phyloP scores from a whole-genome alignment of 2,329 filamentous ascomycete genomes.

The Pyrenophora graminea region DNA sequence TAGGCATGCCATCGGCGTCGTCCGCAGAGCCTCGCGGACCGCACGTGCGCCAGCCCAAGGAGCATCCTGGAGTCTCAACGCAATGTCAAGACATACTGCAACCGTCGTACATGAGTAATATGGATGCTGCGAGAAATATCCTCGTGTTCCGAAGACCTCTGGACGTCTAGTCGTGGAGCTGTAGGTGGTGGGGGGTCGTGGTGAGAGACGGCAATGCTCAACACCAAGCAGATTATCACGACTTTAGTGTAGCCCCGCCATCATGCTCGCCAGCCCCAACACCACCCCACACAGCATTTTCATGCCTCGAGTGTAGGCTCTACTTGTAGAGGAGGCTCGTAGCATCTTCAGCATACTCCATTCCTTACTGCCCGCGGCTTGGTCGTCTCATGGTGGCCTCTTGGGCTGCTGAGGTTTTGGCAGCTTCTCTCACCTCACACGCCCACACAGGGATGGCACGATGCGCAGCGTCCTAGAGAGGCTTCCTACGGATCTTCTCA shows the following conservation, averaged over 20 bases:
- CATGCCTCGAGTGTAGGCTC: too few relatives aligned
- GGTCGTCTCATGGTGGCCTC: too few relatives aligned
- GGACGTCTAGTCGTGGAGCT: not conserved
- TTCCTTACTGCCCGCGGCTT: too few relatives aligned
- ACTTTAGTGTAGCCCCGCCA: not conserved
- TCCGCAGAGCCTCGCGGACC: not conserved
- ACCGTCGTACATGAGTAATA: not conserved
- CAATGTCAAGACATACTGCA: not conserved
- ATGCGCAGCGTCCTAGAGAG: too few relatives aligned
- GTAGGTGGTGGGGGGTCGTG: not conserved
- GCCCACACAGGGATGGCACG: too few relatives aligned
- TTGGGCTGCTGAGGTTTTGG: too few relatives aligned
- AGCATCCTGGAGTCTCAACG: not conserved
- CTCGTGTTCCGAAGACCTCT: not conserved
- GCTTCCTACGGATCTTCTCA: too few relatives aligned
- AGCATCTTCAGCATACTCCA: too few relatives aligned
- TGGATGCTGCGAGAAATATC: not conserved
- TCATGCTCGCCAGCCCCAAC: not conserved
- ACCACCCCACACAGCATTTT: not conserved
- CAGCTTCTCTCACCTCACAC: too few relatives aligned
- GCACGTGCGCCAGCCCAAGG: not conserved
- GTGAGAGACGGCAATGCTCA: conserved; percentile 3
- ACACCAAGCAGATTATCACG: conserved; percentile 12
- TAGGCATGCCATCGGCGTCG: not conserved
- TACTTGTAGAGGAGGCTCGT: too few relatives aligned